Percentiles rank a stretch among this genome's conserved stretches.
These are phyloP conservation scores for Clitopilus hobsonii DNA, from an alignment of 768 basidiomycete genomes.

Conservation along the genomic window DNA sequence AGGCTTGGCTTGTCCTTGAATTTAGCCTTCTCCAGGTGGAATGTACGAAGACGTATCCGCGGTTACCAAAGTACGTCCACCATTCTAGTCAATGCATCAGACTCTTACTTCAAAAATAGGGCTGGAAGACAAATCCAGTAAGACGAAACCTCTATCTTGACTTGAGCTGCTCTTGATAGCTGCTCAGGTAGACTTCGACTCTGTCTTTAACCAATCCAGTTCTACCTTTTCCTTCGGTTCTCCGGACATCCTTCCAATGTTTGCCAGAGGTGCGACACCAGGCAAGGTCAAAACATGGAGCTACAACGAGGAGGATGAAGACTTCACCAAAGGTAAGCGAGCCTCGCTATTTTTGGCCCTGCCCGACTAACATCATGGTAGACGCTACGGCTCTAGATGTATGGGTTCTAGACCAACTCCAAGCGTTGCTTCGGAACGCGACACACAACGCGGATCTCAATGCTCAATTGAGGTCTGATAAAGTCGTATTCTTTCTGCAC, in stretches of 20 bases:
- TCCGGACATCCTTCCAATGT: slow-evolving; percentile 89
- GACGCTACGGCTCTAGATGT: slow-evolving; percentile 75
- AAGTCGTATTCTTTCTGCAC: slow-evolving; percentile 79
- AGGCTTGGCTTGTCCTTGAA: not conserved
- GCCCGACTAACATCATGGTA: slow-evolving; percentile 13
- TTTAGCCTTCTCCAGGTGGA: slow-evolving; percentile 42
- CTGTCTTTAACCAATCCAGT: slow-evolving; percentile 79
- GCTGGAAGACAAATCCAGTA: slow-evolving; percentile 85
- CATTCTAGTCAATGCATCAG: not conserved
- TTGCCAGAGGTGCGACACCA: slow-evolving; percentile 64
- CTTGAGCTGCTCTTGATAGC: too few species aligned
- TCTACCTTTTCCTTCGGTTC: slow-evolving; percentile 81
- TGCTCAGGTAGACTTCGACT: slow-evolving; percentile 73
- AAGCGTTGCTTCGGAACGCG: slow-evolving; percentile 56
- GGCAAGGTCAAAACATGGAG: slow-evolving; percentile 72
- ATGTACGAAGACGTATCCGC: slow-evolving; percentile 92
- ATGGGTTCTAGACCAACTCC: slow-evolving; percentile 77
- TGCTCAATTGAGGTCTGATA: slow-evolving; percentile 46
- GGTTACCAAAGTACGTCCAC: slow-evolving; percentile 64
- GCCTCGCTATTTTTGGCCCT: not conserved
- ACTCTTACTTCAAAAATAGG: slow-evolving; percentile 34
- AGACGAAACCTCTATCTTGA: slow-evolving; percentile 7
- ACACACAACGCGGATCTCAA: slow-evolving; percentile 46
- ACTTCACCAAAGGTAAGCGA: slow-evolving; percentile 87
- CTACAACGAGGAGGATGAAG: slow-evolving; percentile 74